These are phyloP conservation scores for Botryotinia globosa DNA, from an alignment of 2,329 filamentous ascomycete species.

Conservation along the genomic window DNA sequence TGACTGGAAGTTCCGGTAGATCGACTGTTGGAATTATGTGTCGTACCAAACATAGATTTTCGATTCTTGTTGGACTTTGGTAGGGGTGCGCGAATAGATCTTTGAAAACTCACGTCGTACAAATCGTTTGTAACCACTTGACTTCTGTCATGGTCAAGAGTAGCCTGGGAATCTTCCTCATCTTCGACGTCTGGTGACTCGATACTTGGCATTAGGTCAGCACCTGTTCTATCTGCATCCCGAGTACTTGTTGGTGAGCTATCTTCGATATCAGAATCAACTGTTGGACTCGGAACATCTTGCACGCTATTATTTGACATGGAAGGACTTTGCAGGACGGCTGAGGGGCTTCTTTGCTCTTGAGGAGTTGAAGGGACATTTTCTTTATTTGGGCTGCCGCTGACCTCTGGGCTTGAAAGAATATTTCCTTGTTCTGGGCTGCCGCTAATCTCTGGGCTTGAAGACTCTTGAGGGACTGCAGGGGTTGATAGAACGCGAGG, in stretches of 20 bases:
- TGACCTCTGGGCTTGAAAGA: background rate
- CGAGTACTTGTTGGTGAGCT: background rate
- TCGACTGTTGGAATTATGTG: background rate
- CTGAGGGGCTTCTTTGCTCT: background rate
- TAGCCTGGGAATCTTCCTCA: background rate
- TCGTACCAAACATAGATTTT: background rate
- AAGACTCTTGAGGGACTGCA: background rate
- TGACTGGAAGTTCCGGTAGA: background rate
- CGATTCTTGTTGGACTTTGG: background rate
- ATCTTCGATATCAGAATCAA: background rate
- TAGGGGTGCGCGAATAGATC: background rate
- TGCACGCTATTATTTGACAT: background rate
- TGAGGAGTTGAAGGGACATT: background rate
- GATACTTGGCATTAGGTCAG: background rate
- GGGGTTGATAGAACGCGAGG: background rate
- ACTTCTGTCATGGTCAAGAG: background rate
- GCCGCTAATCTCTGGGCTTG: background rate
- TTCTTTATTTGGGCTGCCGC: background rate
- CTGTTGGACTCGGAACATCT: background rate
- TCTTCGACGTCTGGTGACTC: background rate
- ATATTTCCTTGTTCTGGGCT: background rate
- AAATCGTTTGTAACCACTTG: background rate
- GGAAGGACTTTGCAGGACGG: background rate
- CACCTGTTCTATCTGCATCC: background rate
- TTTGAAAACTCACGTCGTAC: background rate